A percentile compares a stretch with the other conserved stretches of the same genome.
phyloP scores from a whole-genome alignment of 2,329 filamentous ascomycete species.

The Geosmithia morbida region DNA sequence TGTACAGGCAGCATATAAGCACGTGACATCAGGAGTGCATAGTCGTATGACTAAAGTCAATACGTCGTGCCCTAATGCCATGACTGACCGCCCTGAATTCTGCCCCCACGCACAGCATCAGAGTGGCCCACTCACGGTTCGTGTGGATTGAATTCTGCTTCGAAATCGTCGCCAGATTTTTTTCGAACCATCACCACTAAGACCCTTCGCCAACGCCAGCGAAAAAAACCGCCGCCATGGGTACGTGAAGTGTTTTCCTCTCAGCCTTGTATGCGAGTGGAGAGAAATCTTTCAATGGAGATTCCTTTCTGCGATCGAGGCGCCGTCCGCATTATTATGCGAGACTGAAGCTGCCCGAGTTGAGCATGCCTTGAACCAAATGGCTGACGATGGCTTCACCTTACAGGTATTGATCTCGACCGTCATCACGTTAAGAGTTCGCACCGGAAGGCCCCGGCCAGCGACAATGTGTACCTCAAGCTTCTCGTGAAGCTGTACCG shows the following conservation, averaged over 20 bases:
- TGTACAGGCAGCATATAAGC: too few relatives aligned
- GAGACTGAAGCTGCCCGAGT: constrained; percentile 13
- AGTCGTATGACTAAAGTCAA: constrained; percentile 1
- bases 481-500: constrained; percentile 97
- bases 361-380: constrained; percentile 50
- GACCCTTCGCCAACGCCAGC: constrained; percentile 18
- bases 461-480: constrained; percentile 95
- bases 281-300: constrained; percentile 4
- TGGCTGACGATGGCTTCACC: constrained; percentile 43
- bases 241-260: constrained; percentile 33
- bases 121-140: neutral
- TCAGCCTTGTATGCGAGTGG: constrained; percentile 38
- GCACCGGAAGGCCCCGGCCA: constrained; percentile 93
- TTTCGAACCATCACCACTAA: constrained; percentile 13
- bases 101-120: constrained; percentile 14
- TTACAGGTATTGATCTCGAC: constrained; percentile 58
- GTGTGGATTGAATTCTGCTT: constrained; percentile 12
- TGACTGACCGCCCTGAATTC: constrained; percentile 21
- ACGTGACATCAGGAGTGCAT: neutral
- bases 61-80: constrained; percentile 1
- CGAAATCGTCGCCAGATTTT: constrained; percentile 9
- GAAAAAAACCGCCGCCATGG: constrained; percentile 39
- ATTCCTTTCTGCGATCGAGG: constrained; percentile 5
- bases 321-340: constrained; percentile 7
- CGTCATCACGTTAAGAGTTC: constrained; percentile 54